Conservation (phyloP, 257 asterid genomes). For the Coffea canephora region DNA sequence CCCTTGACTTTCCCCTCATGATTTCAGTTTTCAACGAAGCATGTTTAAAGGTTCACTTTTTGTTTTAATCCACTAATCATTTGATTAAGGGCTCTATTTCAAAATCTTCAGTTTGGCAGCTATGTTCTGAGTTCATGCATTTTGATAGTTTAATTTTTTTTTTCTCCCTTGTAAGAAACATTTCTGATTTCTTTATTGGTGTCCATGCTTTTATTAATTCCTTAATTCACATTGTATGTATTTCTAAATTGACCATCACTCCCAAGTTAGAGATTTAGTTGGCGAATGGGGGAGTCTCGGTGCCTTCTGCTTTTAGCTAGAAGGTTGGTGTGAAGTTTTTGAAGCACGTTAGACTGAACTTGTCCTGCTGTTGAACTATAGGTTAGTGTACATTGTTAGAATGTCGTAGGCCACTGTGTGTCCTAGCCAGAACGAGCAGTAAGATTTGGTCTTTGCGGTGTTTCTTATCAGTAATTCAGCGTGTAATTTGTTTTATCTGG, state of each 20-base stretch:
- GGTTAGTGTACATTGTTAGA: not conserved
- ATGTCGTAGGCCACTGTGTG: not conserved
- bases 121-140: too few species aligned
- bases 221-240: not conserved
- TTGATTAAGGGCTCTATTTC: too few species aligned
- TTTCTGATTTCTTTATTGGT: too few species aligned
- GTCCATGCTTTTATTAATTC: too few species aligned
- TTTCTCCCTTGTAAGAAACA: not conserved
- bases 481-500: not conserved
- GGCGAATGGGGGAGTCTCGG: not conserved
- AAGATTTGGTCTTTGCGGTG: not conserved
- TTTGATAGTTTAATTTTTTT: too few species aligned
- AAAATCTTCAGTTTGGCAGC: too few species aligned
- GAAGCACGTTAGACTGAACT: not conserved
- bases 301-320: not conserved
- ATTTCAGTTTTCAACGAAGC: not conserved
- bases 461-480: not conserved
- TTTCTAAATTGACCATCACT: not conserved
- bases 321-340: not conserved
- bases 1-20: not conserved
- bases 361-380: not conserved
- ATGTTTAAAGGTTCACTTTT: not conserved
- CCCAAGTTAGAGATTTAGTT: conserved; percentile 2
- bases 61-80: not conserved
- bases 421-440: not conserved